Base-by-base conservation (phyloP, 2,329 filamentous ascomycete species). In the Cryphonectria parasitica region DNA sequence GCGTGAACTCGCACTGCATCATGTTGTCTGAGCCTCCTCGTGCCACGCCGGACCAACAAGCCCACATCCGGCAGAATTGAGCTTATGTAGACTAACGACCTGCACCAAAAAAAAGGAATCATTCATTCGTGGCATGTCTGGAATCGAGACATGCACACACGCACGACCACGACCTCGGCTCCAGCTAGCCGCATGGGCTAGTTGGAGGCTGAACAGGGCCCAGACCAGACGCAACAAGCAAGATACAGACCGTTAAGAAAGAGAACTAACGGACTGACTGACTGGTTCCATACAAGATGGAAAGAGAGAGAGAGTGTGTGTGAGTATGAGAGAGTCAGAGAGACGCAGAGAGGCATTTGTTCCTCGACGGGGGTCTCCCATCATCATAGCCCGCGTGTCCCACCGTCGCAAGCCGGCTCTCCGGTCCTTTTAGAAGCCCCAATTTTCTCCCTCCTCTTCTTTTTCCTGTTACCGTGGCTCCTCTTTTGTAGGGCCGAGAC, bases 341-440 rank as follows among this genome's bases (percentile, higher is more conserved):
- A 49, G 11, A 3, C 45, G 7, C 7, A 49, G 45, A 54, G 13
- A 63, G 36, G 39, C 43, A 25, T 43, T 43, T 39, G 28, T 54
- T 25, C 10, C 28, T 34, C 17, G 45, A 28, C 60, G 19, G 63
- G 39, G 52, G 22, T 49, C 10, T 49, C 45, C 45, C 45, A 11
- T 62, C 62, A 60, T 25, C 34, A 31, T 22, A 41, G 52, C 36
- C 67, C 36, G 62, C n/a, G 61, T 49, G 19, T n/a, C 61, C 31
- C 61, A 61, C 58, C 66, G n/a, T 31, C 56, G 39, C 36, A 60
- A 39, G 61, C 61, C 66, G 45, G 43, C 66, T 52, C 56, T 41
- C 62, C 39, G 65, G 54, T 58, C 54, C 54, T 34, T 58, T 58
- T n/a, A 34, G 28, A 31, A 25, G 15, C 28, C 43, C 54, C 52